Evolutionary conservation across 1,284 basidiomycete species (phyloP).

Genomic region (Moniliella sp.): DNA sequence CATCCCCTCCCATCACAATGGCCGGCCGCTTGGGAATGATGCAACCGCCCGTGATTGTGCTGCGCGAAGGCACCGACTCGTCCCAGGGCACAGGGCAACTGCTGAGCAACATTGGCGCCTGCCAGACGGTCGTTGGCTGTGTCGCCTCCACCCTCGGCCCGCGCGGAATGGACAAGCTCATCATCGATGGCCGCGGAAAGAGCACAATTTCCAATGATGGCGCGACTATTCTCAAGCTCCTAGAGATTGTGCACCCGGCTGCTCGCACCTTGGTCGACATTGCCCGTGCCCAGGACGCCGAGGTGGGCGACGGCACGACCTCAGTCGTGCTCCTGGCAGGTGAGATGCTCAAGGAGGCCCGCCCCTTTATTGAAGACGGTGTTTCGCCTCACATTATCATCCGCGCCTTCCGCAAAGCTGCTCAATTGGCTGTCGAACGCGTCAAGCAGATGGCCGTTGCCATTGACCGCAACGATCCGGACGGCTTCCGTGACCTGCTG

Average conservation of each 20-base stretch:
- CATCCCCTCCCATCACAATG: constrained; percentile 1
- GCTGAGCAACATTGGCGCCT: constrained; percentile 63
- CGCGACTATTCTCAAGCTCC: constrained; percentile 82
- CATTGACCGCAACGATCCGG: constrained; percentile 56
- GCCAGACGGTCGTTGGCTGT: constrained; percentile 21
- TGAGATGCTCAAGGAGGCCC: constrained; percentile 78
- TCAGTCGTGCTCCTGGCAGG: constrained; percentile 81
- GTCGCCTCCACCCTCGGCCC: constrained; percentile 79
- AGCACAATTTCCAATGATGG: constrained; percentile 97
- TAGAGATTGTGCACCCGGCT: constrained; percentile 92
- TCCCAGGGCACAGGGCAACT: constrained; percentile 89
- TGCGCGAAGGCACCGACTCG: constrained; percentile 63
- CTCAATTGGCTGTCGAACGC: constrained; percentile 52
- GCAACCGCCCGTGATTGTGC: constrained; percentile 22
- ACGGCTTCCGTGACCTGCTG: constrained; percentile 74
- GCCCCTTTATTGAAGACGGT: constrained; percentile 80
- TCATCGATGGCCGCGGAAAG: constrained; percentile 47
- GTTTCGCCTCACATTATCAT: constrained; percentile 93
- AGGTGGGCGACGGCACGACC: constrained; percentile 94
- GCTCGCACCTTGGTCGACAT: constrained; percentile 90
- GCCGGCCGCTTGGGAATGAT: constrained; percentile 12
- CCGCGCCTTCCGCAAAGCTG: constrained; percentile 77
- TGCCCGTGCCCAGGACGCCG: constrained; percentile 88
- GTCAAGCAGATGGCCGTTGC: constrained; percentile 73
- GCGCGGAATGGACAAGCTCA: constrained; percentile 93